Evolutionary conservation across 1,284 basidiomycete species (phyloP), one percentile per base, ranked within the genome.

Genomic region (Cryptococcus wingfieldii): DNA sequence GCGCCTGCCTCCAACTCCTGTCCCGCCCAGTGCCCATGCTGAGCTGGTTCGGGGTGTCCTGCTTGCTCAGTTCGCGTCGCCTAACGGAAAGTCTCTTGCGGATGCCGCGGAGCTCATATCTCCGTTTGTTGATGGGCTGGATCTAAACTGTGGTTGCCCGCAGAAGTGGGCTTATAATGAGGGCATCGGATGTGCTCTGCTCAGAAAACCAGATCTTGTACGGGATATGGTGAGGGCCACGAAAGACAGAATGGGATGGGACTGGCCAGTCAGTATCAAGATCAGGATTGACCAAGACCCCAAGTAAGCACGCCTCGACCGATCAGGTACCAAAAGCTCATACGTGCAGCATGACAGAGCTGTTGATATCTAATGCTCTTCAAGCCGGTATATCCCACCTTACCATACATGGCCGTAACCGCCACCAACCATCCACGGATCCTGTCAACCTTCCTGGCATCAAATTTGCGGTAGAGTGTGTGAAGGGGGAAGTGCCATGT

Each of bases 131-230:
- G 83, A 84, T 64, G 83, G 81, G 0, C 72, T 84, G 19, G 83
- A 84, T 66, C 68, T 84, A 38, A 84, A 84, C 64, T 83, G 82
- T 60, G 79, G 80, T 6, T 82, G 80, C 60, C 80, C 80, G 4
- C 80, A 82, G 58, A 67, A 69, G 37, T 82, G 81, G 81, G 81
- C 81, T 9, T 82, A 79, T 61, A 64, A 78, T 52, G 82, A 83
- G 70, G 79, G 80, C 5, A 80, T 85, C 34, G 83, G 83, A 0
- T 82, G 80, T 37, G 83, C 80, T 14, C 69, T 85, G 5, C 74
- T 85, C 0, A 74, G 83, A 4, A 80, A 83, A 64, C 83, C 83
- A 1, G 81, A 84, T 49, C 68, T 79, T 2, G 82, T 84, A 3
- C 69, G 78, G 4, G 82, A 84, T 58, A 80, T 84, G 71, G 79